These are phyloP conservation scores for Alternaria sp. DNA, from an alignment of 2,329 filamentous ascomycete species.

Conservation along the genomic window DNA sequence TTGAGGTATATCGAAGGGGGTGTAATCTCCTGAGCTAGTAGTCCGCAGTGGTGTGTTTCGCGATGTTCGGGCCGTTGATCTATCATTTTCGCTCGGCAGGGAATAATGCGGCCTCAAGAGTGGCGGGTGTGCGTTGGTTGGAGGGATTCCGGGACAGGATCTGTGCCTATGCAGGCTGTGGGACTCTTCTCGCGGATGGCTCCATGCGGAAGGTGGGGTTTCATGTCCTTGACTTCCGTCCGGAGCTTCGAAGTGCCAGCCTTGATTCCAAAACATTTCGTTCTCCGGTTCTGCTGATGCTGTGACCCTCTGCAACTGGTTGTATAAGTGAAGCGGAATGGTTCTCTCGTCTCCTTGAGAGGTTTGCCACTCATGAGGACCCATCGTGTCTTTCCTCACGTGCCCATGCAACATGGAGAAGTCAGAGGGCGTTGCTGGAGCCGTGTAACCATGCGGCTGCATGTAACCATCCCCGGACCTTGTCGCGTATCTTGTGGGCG, in stretches of 20 bases:
- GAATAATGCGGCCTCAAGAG: constrained; percentile 21
- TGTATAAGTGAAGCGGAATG: neutral
- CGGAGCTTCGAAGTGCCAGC: neutral
- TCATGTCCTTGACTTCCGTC: neutral
- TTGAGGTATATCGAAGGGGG: neutral
- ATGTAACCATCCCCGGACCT: constrained; percentile 21
- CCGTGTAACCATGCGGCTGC: constrained; percentile 37
- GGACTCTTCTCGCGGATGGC: neutral
- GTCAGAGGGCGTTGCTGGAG: constrained; percentile 26
- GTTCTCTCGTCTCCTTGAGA: neutral
- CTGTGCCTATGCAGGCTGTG: constrained; percentile 20
- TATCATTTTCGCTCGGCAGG: constrained; percentile 10
- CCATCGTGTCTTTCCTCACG: neutral
- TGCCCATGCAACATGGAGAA: constrained; percentile 15
- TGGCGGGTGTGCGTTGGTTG: constrained; percentile 12
- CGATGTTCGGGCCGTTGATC: neutral
- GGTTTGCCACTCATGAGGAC: constrained; percentile 2
- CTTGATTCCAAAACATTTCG: neutral
- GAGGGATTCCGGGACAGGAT: constrained; percentile 33
- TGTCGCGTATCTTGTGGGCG: constrained; percentile 30
- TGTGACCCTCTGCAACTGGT: neutral
- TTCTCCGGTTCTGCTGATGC: neutral
- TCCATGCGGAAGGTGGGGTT: neutral
- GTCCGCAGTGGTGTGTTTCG: neutral
- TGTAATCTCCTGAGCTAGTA: neutral